phyloP scores from a whole-genome alignment of 2,329 filamentous ascomycete species.

The Sporothrix euskadiensis region DNA sequence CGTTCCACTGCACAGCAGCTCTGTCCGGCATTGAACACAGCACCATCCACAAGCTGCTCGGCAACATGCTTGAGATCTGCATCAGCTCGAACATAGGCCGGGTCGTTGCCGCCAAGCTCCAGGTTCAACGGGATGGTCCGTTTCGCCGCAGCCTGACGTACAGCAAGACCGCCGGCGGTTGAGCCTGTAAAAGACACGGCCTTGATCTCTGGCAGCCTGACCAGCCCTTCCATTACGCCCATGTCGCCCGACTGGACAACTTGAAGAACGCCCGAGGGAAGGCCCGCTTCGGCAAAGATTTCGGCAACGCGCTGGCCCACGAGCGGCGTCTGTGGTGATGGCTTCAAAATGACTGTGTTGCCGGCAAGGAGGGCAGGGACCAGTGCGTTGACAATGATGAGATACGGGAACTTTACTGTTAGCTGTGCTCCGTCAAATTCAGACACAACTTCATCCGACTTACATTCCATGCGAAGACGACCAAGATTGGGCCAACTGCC shows the following conservation, averaged over 20 bases:
- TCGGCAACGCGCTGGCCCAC: conserved; percentile 80
- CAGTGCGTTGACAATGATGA: conserved; percentile 89
- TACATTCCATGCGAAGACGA: conserved; percentile 96
- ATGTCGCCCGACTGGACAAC: conserved; percentile 57
- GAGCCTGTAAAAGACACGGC: conserved; percentile 92
- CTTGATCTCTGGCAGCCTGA: conserved; percentile 66
- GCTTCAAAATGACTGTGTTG: conserved; percentile 90
- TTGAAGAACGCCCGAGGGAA: conserved; percentile 84
- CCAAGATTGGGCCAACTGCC: conserved; percentile 82
- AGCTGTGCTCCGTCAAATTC: too few relatives aligned
- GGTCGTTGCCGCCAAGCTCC: conserved; percentile 92
- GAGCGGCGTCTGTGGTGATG: conserved; percentile 91
- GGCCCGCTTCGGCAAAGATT: conserved; percentile 77
- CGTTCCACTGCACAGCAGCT: conserved; percentile 93
- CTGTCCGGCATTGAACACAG: conserved; percentile 97
- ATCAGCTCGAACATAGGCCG: conserved; percentile 82
- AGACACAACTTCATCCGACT: conserved; percentile 40
- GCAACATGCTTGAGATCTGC: conserved; percentile 89
- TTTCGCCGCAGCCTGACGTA: conserved; percentile 81
- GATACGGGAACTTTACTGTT: conserved; percentile 75
- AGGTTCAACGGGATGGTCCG: conserved; percentile 83
- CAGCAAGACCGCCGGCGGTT: conserved; percentile 79
- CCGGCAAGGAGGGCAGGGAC: conserved; percentile 85
- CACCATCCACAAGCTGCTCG: conserved; percentile 90
- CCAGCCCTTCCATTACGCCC: not conserved